Base-by-base conservation (phyloP, 1,284 basidiomycete species). In the Ustilago tritici region DNA sequence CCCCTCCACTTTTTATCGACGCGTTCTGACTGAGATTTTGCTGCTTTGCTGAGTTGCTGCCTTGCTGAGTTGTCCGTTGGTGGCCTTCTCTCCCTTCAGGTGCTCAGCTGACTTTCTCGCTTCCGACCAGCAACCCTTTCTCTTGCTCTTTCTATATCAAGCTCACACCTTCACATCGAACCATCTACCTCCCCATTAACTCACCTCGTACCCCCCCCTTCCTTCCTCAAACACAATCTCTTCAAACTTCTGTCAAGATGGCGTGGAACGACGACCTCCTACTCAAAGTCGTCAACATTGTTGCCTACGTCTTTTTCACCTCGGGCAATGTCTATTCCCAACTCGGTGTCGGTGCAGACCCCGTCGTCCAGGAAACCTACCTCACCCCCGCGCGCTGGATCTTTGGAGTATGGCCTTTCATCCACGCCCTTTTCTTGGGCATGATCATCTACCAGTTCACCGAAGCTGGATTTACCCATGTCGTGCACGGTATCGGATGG, bases 351-450 rank as follows among this genome's bases (percentile, higher is more conserved):
- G 70, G 72, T 1, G 63, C 65, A 17, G 61, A 76, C 14, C 61
- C 62, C 0, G 61, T 65, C 4, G 59, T 62, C 7, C 71, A 80
- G n/a, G 91, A 92, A 81, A 95, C 94, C 7, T 97, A 95, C 86
- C 88, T 97, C 70, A 95, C 94, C 0, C 95, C 95, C 38, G 93
- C 93, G 28, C 91, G 92, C 36, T 96, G 93, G 91, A 91, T 92
- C 2, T 94, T 93, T 88, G 89, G 91, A 86, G 92, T 94, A 2
- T 84, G 83, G 92, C 91, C 92, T 32, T 87, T 94, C 73, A 93
- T 95, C 83, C 94, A 97, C 87, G 85, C 94, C 28, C 90, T 97
- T 38, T 90, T 97, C 60, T 90, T 97, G 67, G 93, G 94, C 15
- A 75, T 83, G 64, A 66, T 83, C 68, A 56, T 84, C 56, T 83